These are phyloP conservation scores for Gossypium anomalum DNA, from an alignment of 345 rosid species.

Conservation along the genomic window DNA sequence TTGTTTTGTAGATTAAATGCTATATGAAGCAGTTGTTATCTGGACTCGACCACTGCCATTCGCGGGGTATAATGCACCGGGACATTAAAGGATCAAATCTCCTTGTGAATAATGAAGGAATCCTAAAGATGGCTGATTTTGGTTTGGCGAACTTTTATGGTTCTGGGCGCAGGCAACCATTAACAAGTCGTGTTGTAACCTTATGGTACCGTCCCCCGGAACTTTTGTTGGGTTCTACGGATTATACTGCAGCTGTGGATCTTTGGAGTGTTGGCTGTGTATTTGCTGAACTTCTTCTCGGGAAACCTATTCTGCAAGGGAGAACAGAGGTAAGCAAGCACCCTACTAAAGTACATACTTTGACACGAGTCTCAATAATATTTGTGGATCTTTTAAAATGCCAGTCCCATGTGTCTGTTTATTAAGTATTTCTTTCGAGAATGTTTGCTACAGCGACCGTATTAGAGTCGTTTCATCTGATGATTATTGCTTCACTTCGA, in stretches of 20 bases:
- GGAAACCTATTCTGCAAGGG: constrained; percentile 86
- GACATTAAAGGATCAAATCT: constrained; percentile 97
- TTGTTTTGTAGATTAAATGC: constrained; percentile 69
- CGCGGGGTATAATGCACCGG: constrained; percentile 86
- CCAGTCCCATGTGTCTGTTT: neutral
- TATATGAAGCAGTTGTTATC: constrained; percentile 79
- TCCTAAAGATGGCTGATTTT: constrained; percentile 88
- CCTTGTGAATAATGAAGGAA: constrained; percentile 84
- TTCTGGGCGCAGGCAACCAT: constrained; percentile 56
- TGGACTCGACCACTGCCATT: constrained; percentile 91
- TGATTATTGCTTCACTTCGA: neutral
- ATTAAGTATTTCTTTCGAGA: neutral
- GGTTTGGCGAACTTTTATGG: constrained; percentile 83
- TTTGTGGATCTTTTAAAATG: neutral
- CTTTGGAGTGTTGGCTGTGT: constrained; percentile 99
- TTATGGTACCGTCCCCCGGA: constrained; percentile 99
- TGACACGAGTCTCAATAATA: no score
- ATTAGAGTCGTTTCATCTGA: neutral
- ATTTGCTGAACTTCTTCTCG: constrained; percentile 83
- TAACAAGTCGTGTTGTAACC: constrained; percentile 98
- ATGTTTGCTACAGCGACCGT: neutral
- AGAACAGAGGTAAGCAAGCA: constrained; percentile 84
- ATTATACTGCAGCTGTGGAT: constrained; percentile 85
- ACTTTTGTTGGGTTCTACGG: constrained; percentile 85
- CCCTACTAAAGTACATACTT: neutral